Evolutionary conservation across 139 green algal genomes (phyloP).

Genomic region (Astrephomene gubernaculifera): DNA sequence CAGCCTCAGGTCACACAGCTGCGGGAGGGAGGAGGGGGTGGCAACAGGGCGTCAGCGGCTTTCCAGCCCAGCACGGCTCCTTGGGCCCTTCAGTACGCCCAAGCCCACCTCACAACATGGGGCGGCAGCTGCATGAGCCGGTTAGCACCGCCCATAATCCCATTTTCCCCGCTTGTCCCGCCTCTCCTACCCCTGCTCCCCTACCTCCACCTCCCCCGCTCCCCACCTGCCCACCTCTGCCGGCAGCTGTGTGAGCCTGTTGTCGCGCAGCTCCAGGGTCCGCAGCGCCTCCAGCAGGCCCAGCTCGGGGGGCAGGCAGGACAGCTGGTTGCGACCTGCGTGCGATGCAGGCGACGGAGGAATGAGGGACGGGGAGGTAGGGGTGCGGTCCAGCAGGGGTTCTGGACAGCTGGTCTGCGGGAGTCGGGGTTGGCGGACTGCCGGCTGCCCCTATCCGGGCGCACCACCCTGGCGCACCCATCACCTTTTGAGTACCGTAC

Average conservation of each 20-base stretch:
- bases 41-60: too few species aligned
- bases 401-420: too few species aligned
- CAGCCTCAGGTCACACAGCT: too few species aligned
- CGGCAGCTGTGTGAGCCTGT: slow-evolving; percentile 49
- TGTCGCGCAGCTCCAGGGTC: slow-evolving; percentile 53
- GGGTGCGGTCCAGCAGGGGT: neutral
- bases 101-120: too few species aligned
- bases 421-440: too few species aligned
- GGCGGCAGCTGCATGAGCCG: too few species aligned
- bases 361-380: neutral
- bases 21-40: too few species aligned
- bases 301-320: slow-evolving; percentile 41
- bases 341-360: neutral
- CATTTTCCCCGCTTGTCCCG: neutral
- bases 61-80: too few species aligned
- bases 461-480: too few species aligned
- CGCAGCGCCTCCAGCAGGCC: slow-evolving; percentile 24
- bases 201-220: neutral
- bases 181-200: neutral
- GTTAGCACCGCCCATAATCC: neutral
- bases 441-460: too few species aligned
- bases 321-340: slow-evolving; percentile 22
- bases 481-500: too few species aligned
- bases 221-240: slow-evolving; percentile 51
- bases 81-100: too few species aligned